phyloP scores from a whole-genome alignment of 306 rosid genomes.

The Vigna trinervia region DNA sequence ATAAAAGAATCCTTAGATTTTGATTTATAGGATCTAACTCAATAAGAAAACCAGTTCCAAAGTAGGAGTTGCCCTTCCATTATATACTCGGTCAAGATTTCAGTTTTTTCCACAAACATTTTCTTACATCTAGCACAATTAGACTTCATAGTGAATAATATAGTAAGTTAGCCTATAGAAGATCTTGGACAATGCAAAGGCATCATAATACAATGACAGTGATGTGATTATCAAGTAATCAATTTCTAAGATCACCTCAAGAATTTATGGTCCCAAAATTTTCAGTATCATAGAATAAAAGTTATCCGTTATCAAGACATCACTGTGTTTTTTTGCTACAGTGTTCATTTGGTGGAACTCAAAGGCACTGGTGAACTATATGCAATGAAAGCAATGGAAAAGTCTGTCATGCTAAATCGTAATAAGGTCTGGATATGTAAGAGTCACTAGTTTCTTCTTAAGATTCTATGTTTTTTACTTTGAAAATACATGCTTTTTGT shows the following conservation, averaged over 20 bases:
- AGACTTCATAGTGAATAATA: too few species aligned
- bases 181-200: too few species aligned
- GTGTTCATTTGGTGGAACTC: constrained; percentile 95
- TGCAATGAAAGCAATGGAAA: constrained; percentile 99
- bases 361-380: constrained; percentile 75
- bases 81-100: too few species aligned
- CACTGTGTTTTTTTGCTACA: constrained; percentile 52
- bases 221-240: too few species aligned
- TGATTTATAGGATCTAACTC: too few species aligned
- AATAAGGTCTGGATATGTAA: constrained; percentile 75
- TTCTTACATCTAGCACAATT: too few species aligned
- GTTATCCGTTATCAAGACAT: constrained; percentile 17
- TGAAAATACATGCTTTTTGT: constrained; percentile 5
- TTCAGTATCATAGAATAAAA: neutral
- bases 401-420: constrained; percentile 81
- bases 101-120: too few species aligned
- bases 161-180: too few species aligned
- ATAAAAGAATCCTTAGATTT: neutral
- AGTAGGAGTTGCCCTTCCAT: too few species aligned
- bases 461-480: constrained; percentile 13
- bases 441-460: constrained; percentile 29
- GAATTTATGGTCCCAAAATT: neutral
- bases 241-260: too few species aligned
- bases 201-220: too few species aligned
- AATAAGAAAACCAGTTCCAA: too few species aligned